Evolutionary conservation across 2,329 filamentous ascomycete species (phyloP), one percentile per base, ranked within the genome.

Genomic region (Setomelanomma holmii): DNA sequence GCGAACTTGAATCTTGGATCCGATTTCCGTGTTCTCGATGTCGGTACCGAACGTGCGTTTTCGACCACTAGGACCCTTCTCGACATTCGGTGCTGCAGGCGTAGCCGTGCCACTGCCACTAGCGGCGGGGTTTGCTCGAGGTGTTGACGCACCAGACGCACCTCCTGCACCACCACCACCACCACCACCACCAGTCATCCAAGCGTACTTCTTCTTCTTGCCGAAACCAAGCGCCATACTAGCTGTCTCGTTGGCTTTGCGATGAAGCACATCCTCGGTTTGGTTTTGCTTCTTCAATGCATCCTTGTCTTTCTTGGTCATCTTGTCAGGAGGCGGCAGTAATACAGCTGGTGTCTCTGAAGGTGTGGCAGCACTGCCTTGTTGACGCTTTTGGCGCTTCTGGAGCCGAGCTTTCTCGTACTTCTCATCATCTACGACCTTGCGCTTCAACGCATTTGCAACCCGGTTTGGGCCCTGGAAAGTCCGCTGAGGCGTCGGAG

Each of bases 221-320:
- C 64, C 84, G 12, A 48, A 41, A 82, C 89, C 88, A 38, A 92
- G 82, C 1, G 90, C 90, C 79, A 91, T 84, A 56, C 86, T 87
- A 46, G 90, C 90, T 0, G 93, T 96, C 48, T 90, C 90, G 70
- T 97, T 96, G 21, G 93, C 91, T 57, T 88, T 89, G 19, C 87
- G 86, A 60, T 93, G 91, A 60, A 88, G 89, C 52, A 88, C 88
- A 16, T 89, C 89, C 67, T 96, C 91, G 0, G 86, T 89, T 19
- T 88, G 84, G 63, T 89, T 90, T 3, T 81, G 80, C 53, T 91
- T 88, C n/a, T 86, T 84, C 61, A 89, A 83, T 17, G 87, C 89
- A 74, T 88, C 91, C 69, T 89, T 82, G 72, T 96, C 92, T 77
- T 97, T 97, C 81, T 97, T 97, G 4, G 89, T 89, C 45, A 90